These are phyloP conservation scores for Colletotrichum cereale DNA, from an alignment of 2,329 filamentous ascomycete genomes.

Conservation along the genomic window DNA sequence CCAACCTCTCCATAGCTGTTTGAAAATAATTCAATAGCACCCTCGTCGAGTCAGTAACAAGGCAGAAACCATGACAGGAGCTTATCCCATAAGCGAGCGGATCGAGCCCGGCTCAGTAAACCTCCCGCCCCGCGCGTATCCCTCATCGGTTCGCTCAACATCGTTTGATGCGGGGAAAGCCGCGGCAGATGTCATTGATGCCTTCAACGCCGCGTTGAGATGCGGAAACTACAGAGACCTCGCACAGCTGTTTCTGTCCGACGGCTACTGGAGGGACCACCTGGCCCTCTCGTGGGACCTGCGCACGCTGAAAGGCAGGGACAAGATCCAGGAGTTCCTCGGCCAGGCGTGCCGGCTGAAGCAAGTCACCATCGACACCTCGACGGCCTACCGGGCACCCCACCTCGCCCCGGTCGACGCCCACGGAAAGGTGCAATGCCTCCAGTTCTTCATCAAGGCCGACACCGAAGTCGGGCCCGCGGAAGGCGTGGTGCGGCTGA, in stretches of 20 bases:
- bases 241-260: constrained; percentile 54
- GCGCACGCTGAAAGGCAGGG: constrained; percentile 57
- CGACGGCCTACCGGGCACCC: constrained; percentile 59
- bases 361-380: constrained; percentile 60
- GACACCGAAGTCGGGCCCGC: constrained; percentile 67
- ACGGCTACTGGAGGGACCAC: constrained; percentile 71
- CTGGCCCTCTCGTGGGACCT: constrained; percentile 69
- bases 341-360: constrained; percentile 50
- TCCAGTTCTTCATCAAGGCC: constrained; percentile 69
- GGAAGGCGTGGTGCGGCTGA: constrained; percentile 67
- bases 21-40: background rate
- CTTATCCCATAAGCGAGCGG: constrained; percentile 20
- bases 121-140: constrained; percentile 60
- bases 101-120: constrained; percentile 65
- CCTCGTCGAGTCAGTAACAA: background rate
- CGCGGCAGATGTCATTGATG: constrained; percentile 52
- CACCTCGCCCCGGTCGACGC: constrained; percentile 61
- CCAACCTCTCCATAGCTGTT: background rate
- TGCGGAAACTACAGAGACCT: constrained; percentile 51
- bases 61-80: constrained; percentile 17
- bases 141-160: constrained; percentile 46
- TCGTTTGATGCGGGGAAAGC: constrained; percentile 52
- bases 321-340: constrained; percentile 56
- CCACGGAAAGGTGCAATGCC: constrained; percentile 60
- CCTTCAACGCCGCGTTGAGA: constrained; percentile 56